Base-by-base conservation (phyloP, 768 basidiomycete species). In the Austroboletus eburneus region DNA sequence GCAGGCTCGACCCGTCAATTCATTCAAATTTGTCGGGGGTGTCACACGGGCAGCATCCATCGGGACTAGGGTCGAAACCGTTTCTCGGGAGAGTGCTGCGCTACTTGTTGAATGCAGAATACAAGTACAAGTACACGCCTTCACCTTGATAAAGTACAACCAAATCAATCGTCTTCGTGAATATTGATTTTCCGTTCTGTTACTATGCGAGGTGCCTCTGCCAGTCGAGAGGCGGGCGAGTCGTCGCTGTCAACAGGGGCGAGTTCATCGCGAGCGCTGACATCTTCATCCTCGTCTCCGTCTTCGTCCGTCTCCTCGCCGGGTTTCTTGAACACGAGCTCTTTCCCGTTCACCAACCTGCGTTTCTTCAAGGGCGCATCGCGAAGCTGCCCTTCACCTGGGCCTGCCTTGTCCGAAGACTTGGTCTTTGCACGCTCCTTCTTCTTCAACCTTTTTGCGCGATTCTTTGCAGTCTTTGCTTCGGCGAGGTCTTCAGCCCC, bases 391-490 rank as follows among this genome's bases (percentile, higher is more conserved):
- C 50, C 52, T 35, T 58, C 60, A n/a, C 49, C 62, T 39, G 61
- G 57, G 32, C 62, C 56, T 14, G 51, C 49, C 42, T 67, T 62
- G 42, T 57, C 61, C 45, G 47, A 58, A 38, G 37, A 43, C 62
- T 64, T 79, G 70, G 39, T 63, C 64, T 85, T 83, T 32, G 78
- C 66, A 41, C 80, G 71, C 52, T 78, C 85, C 65, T 94, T 98
- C 74, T 91, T 91, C 75, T 95, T 96, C 66, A 85, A 88, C 37
- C 96, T 73, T 65, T 89, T 97, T 14, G 89, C 88, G 17, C 96
- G 79, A 65, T 99, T 99, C 71, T 93, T 98, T 12, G 91, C 85
- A 0, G 95, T 97, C 72, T 93, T 96, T 2, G 85, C 83, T 38
- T 95, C 85, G 0, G 87, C 81, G 3, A 69, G 58, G 23, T 81